Evolutionary conservation across 176 grass and related monocot genomes (phyloP), one percentile per base, ranked within the genome.

Genomic region (Panicum miliaceum): DNA sequence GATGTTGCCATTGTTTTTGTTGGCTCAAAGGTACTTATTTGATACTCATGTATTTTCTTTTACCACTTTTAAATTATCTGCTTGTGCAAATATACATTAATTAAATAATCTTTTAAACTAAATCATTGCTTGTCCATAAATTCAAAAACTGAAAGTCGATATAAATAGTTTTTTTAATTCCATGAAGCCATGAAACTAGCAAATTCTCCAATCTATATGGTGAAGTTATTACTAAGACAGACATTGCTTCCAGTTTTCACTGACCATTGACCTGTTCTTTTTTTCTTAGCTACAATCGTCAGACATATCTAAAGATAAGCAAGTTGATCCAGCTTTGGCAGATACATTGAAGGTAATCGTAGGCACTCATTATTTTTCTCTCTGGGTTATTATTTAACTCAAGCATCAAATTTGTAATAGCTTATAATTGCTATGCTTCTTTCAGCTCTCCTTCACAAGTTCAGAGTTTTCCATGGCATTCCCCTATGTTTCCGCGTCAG

Each of bases 381-480:
- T 18, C 0, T 64, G 3, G 45, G 25, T 79, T 81, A 25, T 47
- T 7, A n/a, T 82, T 59, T 84, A 23, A 43, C 34, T 71, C 18
- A 82, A 23, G 15, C 8, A 68, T 53, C 26, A 40, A 19, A 42
- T 10, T 70, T 74, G 76, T 29, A 71, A 46, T 43, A n/a, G 7
- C 43, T 78, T 76, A 47, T 77, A 79, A 54, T 79, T 18, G 1
- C 4, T 84, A 64, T 79, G 63, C 62, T 68, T 42, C 61, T 71
- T 42, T 29, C 81, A 98, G 93, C 46, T 71, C 23, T 89, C 88
- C 8, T 94, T 96, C 64, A 89, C 84, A 81, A 78, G 40, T 36
- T 98, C 96, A 25, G 89, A 98, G 52, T 93, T 98, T 83, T 96
- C 88, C 57, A 90, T 98, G 87, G 93, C 93, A 73, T 98, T 94